phyloP scores from a whole-genome alignment of 306 rosid species.

The Inga oerstediana region DNA sequence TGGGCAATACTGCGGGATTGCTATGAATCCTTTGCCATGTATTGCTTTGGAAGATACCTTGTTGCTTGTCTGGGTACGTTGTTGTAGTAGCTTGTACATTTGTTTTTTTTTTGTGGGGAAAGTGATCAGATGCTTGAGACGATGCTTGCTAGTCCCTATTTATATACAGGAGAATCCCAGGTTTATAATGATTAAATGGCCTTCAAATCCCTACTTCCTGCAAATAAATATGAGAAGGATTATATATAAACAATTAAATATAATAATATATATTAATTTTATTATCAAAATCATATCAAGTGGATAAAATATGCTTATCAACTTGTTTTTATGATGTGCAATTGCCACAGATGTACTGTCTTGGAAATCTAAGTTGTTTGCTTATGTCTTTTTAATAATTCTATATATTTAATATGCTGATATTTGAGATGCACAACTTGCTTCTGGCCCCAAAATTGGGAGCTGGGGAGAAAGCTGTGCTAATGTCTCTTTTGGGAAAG shows the following conservation, averaged over 20 bases:
- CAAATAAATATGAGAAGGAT: neutral
- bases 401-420: neutral
- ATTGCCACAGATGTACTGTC: neutral
- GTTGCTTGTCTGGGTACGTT: slow-evolving; percentile 87
- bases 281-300: neutral
- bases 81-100: slow-evolving; percentile 4
- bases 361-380: neutral
- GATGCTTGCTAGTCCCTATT: neutral
- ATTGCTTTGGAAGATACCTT: slow-evolving; percentile 99
- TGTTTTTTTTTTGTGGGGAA: no score
- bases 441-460: slow-evolving; percentile 3
- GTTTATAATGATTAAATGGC: neutral
- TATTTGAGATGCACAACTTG: neutral
- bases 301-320: neutral
- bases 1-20: slow-evolving; percentile 91
- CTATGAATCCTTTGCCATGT: slow-evolving; percentile 99
- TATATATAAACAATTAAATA: no score
- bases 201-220: neutral
- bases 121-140: neutral
- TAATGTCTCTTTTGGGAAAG: neutral
- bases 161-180: neutral
- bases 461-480: neutral
- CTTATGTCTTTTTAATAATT: neutral
- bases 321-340: neutral
- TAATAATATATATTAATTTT: no score